phyloP scores from a whole-genome alignment of 257 asterid species.

The Rauvolfia tetraphylla region DNA sequence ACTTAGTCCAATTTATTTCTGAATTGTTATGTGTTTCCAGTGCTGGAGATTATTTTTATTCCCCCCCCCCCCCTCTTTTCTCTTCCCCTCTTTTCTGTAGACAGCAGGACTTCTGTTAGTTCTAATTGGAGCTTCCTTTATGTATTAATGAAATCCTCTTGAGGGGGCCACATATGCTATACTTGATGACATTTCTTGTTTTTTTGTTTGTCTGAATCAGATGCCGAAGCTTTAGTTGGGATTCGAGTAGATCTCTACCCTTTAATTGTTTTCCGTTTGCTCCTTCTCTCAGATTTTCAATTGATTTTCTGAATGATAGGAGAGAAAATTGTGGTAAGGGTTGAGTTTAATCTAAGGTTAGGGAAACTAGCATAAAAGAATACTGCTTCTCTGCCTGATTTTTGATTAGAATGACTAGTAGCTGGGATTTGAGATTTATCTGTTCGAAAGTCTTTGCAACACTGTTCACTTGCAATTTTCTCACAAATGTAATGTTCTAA shows the following conservation, averaged over 20 bases:
- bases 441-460: not conserved
- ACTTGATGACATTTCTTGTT: no score
- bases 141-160: not conserved
- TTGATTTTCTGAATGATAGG: not conserved
- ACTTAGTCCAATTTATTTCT: not conserved
- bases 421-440: not conserved
- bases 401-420: not conserved
- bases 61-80: no score
- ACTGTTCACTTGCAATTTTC: not conserved
- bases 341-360: not conserved
- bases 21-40: not conserved
- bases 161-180: not conserved
- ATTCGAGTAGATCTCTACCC: not conserved
- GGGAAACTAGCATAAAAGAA: not conserved
- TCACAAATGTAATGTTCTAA: not conserved
- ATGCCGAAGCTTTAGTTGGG: slow-evolving; percentile 1
- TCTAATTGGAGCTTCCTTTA: not conserved
- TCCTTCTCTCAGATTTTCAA: not conserved
- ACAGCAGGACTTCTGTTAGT: not conserved
- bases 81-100: no score
- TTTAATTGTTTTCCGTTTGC: not conserved
- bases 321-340: not conserved
- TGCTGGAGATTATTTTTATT: not conserved
- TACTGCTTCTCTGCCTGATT: not conserved
- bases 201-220: not conserved